Base-by-base conservation (phyloP, 352 stramenopile genomes). In the Globisporangium radiosum region DNA sequence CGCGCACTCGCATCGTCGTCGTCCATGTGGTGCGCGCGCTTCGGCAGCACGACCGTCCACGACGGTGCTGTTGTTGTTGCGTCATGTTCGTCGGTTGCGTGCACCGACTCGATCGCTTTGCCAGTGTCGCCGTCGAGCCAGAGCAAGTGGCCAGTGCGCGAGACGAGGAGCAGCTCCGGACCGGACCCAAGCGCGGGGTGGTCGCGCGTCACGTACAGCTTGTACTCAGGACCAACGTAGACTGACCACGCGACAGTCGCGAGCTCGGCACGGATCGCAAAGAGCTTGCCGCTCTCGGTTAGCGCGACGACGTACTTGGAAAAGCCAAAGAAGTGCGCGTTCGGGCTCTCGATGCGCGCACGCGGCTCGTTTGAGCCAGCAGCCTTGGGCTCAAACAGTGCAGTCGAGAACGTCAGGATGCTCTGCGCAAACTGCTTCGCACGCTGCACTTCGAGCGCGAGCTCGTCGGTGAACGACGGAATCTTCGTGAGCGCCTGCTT, bases 301-400 rank as follows among this genome's bases (percentile, higher is more conserved):
- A 88, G 63, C 25, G 77, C 66, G 47, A 94, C 66, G 37, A 91
- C 83, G 55, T 85, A 86, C 78, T 94, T 94, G 38, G 85, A 90
- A 57, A 92, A 92, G 4, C 82, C 82, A 50, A 94, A 92, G 43
- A 91, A 75, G 49, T 91, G 84, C 7, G 84, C 75, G 53, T 90
- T 91, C 3, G 56, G 66, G 10, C 77, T 77, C 51, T 87, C 76
- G 59, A 79, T 76, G 45, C 77, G 79, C 10, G 75, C 66, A 50
- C 67, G 70, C 4, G 42, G 56, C 25, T 71, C 70, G 14, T 7
- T 33, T 4, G 68, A 63, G 17, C 59, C 64, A 38, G 55, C 33
- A 38, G 55, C 33, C 49, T 72, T 80, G 13, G 69, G 57, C 6
- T 87, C 75, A 53, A 88, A 81, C 11, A 90, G 54, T 33, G 78